Conservation (phyloP, 306 rosid species). For the Carpinus fangiana region DNA sequence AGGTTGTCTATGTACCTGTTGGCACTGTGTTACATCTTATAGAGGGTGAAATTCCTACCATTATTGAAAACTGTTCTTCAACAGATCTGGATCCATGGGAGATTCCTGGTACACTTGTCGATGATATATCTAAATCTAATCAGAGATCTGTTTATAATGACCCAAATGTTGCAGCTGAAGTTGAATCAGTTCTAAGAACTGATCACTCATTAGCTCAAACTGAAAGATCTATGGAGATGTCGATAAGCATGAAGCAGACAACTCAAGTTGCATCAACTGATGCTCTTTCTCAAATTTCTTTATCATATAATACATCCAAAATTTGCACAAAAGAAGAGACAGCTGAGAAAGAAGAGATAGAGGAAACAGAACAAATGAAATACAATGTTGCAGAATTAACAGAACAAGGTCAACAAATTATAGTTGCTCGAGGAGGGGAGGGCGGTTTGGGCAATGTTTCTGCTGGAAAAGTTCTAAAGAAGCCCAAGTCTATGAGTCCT, state of each 20-base stretch:
- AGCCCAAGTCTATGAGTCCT: constrained; percentile 26
- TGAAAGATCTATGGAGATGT: constrained; percentile 32
- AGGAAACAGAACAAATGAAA: constrained; percentile 46
- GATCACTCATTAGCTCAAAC: constrained; percentile 22
- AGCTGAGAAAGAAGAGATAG: constrained; percentile 17
- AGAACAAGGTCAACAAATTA: constrained; percentile 64
- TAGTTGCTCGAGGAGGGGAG: constrained; percentile 74
- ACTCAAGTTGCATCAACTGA: constrained; percentile 20
- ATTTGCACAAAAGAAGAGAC: constrained; percentile 33
- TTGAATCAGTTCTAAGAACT: constrained; percentile 13
- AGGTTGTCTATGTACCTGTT: constrained; percentile 77
- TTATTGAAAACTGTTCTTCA: constrained; percentile 38
- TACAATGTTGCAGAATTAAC: constrained; percentile 76
- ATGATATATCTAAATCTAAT: constrained; percentile 33
- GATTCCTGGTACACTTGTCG: constrained; percentile 70
- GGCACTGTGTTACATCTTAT: constrained; percentile 89
- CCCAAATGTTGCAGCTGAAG: constrained; percentile 31
- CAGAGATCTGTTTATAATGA: constrained; percentile 25
- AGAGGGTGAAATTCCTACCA: constrained; percentile 61
- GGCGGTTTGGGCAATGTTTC: constrained; percentile 74
- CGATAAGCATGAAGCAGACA: constrained; percentile 26
- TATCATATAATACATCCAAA: constrained; percentile 24
- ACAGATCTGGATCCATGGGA: constrained; percentile 84
- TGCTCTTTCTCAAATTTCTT: constrained; percentile 35
- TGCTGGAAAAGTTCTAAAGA: constrained; percentile 45